Base-by-base conservation (phyloP, 768 basidiomycete genomes). In the Boletus edulis region DNA sequence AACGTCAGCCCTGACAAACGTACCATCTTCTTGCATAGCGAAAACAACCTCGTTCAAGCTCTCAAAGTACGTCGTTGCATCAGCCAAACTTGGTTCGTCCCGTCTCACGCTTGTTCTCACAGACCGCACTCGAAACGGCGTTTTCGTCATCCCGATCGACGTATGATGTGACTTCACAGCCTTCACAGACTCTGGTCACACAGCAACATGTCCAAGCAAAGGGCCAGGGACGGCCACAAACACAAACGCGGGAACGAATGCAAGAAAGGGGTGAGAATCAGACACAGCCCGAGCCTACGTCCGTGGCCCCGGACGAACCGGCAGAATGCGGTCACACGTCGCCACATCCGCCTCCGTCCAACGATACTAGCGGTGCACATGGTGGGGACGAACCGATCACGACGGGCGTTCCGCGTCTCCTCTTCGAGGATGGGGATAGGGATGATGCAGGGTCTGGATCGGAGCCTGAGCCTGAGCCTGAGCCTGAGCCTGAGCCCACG, bases 1-100 rank as follows among this genome's bases (percentile, higher is more conserved):
- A 99, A 99, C 57, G 90, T 98, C 55, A 91, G 86, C 57, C 96
- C 97, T 0, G 97, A 98, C 74, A 99, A 98, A 66, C 81, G 96
- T n/a, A 95, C 93, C 0, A 89, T 98, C 37, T 86, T 97, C 48
- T 65, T 99, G 12, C 94, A 98, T 62, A 86, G 86, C 67, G 96
- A 99, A 68, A 78, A 77, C 12, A 88, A 87, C 56, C 72, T 99
- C 17, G 78, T 98, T 1, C 72, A 81, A 3, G 83, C 86, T 0
- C 77, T 98, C 39, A 94, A 91, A 75, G 93, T 93, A 51, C 14
- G 66, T 52, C 34, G 14, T 1, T 22, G 7, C 0, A 27, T 9
- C 13, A 3, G 5, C 3, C n/a, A 31, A 18, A 6, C 12, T 20
- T 3, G 14, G 1, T 27, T 6, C 15, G 2, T 49, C 47, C n/a